phyloP scores from a whole-genome alignment of 148 eudicot genomes.

The Nepenthes mirabilis region DNA sequence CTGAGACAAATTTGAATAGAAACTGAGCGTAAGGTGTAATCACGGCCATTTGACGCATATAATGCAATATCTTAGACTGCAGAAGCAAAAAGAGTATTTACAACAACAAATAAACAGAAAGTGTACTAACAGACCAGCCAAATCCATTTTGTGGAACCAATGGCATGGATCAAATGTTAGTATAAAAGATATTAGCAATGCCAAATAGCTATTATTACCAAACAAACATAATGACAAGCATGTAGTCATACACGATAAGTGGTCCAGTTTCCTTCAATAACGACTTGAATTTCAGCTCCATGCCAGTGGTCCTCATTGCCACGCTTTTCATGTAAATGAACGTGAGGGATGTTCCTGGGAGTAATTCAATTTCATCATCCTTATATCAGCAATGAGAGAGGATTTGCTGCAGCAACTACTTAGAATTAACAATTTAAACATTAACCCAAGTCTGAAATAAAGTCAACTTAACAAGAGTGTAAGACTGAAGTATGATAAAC shows the following conservation, averaged over 20 bases:
- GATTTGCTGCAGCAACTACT: neutral
- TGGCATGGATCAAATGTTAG: neutral
- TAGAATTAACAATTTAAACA: neutral
- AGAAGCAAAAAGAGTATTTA: constrained; percentile 12
- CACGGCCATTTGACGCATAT: constrained; percentile 99
- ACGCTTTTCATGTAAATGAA: constrained; percentile 88
- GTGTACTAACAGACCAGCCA: neutral
- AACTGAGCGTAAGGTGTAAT: constrained; percentile 98
- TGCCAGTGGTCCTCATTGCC: constrained; percentile 74
- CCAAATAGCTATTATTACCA: constrained; percentile 1
- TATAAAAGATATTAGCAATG: neutral
- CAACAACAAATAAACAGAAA: neutral
- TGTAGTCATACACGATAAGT: constrained; percentile 72
- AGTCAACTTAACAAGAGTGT: neutral
- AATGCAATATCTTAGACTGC: constrained; percentile 97
- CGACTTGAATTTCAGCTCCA: constrained; percentile 99
- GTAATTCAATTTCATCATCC: constrained; percentile 5
- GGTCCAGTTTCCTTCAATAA: constrained; percentile 99
- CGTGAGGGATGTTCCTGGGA: constrained; percentile 81
- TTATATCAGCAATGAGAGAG: constrained; percentile 2
- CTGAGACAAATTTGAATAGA: constrained; percentile 76
- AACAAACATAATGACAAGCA: constrained; percentile 1
- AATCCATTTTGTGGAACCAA: neutral
- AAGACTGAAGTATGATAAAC: constrained; percentile 1
- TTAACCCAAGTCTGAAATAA: neutral